Percentiles rank a stretch among this genome's conserved stretches.
Conservation (phyloP, 164 flowering plant species). For the Liquidambar formosana region DNA sequence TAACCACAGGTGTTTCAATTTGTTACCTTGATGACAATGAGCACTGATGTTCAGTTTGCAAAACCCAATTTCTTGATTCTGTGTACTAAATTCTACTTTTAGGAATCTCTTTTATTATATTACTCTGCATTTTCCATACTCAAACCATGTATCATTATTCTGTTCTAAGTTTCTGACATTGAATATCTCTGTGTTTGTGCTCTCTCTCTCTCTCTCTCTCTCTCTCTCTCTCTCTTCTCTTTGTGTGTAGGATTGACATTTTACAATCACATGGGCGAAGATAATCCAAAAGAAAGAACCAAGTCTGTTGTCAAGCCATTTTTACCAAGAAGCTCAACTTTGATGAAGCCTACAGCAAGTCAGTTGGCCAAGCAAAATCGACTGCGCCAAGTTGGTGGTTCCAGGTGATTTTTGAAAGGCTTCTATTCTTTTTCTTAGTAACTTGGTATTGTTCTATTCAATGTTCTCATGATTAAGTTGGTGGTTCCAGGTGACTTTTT, state of each 20-base stretch:
- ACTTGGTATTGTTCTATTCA: background rate
- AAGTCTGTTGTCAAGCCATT: slow-evolving; percentile 34
- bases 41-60: too few relatives aligned
- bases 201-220: background rate
- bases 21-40: slow-evolving; percentile 2
- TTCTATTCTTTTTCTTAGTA: background rate
- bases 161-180: too few relatives aligned
- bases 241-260: slow-evolving; percentile 40
- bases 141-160: background rate
- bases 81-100: background rate
- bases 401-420: slow-evolving; percentile 35
- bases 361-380: slow-evolving; percentile 85
- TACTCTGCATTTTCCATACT: background rate
- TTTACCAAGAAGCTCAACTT: slow-evolving; percentile 63
- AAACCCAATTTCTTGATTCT: background rate
- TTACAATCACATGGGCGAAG: slow-evolving; percentile 34
- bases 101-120: background rate
- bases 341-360: slow-evolving; percentile 98
- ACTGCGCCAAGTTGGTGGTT: slow-evolving; percentile 26
- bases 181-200: background rate
- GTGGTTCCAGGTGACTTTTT: too few relatives aligned
- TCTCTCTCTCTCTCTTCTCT: background rate
- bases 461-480: too few relatives aligned
- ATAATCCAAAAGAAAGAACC: slow-evolving; percentile 29
- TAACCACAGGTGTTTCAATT: slow-evolving; percentile 29